phyloP scores from a whole-genome alignment of 2,329 filamentous ascomycete species.

The Cladosporium sphaerospermum region DNA sequence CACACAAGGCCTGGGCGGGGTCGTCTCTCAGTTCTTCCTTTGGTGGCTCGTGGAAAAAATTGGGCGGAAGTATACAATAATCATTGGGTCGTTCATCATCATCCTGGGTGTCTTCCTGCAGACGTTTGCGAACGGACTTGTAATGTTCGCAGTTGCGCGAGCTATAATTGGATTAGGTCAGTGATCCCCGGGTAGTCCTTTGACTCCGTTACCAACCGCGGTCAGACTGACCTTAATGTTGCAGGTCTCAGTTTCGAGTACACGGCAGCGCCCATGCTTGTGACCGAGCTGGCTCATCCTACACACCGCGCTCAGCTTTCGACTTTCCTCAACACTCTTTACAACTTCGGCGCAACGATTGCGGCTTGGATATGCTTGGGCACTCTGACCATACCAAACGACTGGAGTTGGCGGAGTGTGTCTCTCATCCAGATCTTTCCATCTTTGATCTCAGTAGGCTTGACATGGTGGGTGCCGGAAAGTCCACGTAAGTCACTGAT shows the following conservation, averaged over 20 bases:
- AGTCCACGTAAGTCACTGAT: too few relatives aligned
- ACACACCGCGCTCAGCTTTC: conserved; percentile 41
- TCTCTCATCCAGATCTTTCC: conserved; percentile 46
- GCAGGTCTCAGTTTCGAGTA: conserved; percentile 21
- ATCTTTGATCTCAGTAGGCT: conserved; percentile 37
- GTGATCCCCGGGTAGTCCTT: conserved; percentile 9
- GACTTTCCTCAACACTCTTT: conserved; percentile 38
- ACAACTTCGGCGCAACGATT: conserved; percentile 39
- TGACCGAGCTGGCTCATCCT: conserved; percentile 38
- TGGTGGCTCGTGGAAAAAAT: conserved; percentile 42
- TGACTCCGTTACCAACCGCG: not conserved
- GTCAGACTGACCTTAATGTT: too few relatives aligned
- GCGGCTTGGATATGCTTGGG: conserved; percentile 43
- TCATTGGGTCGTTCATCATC: conserved; percentile 39
- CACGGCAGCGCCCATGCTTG: conserved; percentile 26
- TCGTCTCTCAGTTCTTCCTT: conserved; percentile 38
- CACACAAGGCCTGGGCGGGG: conserved; percentile 42
- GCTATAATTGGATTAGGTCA: conserved; percentile 26
- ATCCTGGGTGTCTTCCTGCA: conserved; percentile 38
- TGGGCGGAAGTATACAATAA: conserved; percentile 40
- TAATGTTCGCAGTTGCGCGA: conserved; percentile 36
- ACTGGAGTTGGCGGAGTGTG: conserved; percentile 48
- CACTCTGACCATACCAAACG: conserved; percentile 32
- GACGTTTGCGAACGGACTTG: conserved; percentile 32
- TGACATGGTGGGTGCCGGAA: conserved; percentile 49